Conservation (phyloP, 2,329 filamentous ascomycete species). For the Alternaria brassicae region DNA sequence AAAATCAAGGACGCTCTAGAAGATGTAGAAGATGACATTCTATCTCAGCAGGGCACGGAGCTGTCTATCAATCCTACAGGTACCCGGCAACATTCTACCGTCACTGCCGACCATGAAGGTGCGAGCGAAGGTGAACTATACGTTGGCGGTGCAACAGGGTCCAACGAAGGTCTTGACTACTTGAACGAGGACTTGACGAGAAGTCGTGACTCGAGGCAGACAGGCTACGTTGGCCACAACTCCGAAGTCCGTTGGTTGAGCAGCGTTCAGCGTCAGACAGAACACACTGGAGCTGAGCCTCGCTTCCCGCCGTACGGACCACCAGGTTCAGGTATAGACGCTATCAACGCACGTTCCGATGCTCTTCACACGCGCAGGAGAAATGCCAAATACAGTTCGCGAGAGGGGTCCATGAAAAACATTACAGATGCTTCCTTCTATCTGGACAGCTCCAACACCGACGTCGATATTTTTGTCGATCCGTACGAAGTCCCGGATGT, state of each 20-base stretch:
- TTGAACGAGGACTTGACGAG: conserved; percentile 42
- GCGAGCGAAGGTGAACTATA: no score
- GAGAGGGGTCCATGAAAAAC: conserved; percentile 16
- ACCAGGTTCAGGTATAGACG: conserved; percentile 20
- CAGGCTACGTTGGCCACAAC: conserved; percentile 45
- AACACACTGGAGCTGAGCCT: conserved; percentile 13
- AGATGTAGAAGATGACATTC: conserved; percentile 13
- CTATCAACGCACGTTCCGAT: conserved; percentile 20
- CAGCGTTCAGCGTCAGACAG: conserved; percentile 35
- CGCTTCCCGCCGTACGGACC: conserved; percentile 26
- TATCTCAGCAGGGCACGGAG: conserved; percentile 27
- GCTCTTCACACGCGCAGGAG: conserved; percentile 30
- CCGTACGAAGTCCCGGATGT: conserved; percentile 44
- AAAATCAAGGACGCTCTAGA: conserved; percentile 26
- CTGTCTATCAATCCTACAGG: no score
- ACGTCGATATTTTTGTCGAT: conserved; percentile 33
- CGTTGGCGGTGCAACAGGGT: conserved; percentile 29
- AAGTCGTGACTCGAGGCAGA: conserved; percentile 37
- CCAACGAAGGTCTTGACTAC: conserved; percentile 40
- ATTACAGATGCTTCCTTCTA: conserved; percentile 46
- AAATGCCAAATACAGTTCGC: no score
- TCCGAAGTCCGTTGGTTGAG: conserved; percentile 47
- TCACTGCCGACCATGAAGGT: no score
- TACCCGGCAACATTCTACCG: no score
- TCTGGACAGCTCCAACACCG: conserved; percentile 40